Percentiles rank a stretch among this genome's conserved stretches.
Evolutionary conservation across 805 yeast species (phyloP).

Genomic region (Aciculoconidium aculeatum): DNA sequence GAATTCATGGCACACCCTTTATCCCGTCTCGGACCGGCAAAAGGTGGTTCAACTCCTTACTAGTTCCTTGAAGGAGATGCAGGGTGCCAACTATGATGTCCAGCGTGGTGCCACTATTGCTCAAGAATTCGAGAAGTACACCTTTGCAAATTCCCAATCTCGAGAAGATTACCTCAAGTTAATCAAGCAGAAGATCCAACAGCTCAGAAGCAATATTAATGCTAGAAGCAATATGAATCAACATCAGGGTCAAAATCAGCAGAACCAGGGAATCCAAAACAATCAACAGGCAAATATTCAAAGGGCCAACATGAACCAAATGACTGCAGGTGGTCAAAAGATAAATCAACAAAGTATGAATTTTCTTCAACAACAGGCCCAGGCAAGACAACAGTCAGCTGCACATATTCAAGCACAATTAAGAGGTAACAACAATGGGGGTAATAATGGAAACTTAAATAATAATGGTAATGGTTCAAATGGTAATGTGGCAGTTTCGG

Average conservation of each 20-base stretch:
- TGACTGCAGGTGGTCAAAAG: slow-evolving; percentile 6
- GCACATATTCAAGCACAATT: slow-evolving; percentile 34
- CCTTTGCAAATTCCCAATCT: slow-evolving; percentile 52
- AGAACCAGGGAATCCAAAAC: slow-evolving; percentile 20
- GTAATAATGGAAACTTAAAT: slow-evolving; percentile 1
- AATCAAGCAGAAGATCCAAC: slow-evolving; percentile 34
- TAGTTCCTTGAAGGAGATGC: slow-evolving; percentile 33
- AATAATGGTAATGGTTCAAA: slow-evolving; percentile 2
- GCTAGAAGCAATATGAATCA: slow-evolving; percentile 19
- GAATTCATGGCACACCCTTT: slow-evolving; percentile 22
- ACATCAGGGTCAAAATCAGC: slow-evolving; percentile 29
- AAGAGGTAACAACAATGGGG: slow-evolving; percentile 8
- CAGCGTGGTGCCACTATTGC: slow-evolving; percentile 43
- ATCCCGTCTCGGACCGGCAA: slow-evolving; percentile 29
- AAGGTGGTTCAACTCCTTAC: slow-evolving; percentile 34
- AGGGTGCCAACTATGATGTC: slow-evolving; percentile 25
- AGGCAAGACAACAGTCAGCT: slow-evolving; percentile 46
- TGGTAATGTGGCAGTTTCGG: too few relatives aligned
- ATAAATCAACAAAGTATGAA: slow-evolving; percentile 16
- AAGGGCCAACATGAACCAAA: slow-evolving; percentile 7
- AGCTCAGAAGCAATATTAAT: slow-evolving; percentile 15
- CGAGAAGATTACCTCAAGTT: slow-evolving; percentile 51
- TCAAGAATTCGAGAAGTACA: slow-evolving; percentile 64
- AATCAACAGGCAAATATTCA: slow-evolving; percentile 7
- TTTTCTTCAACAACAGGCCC: slow-evolving; percentile 42